phyloP scores from a whole-genome alignment of 2,329 filamentous ascomycete genomes.

The Neofusicoccum sp. region DNA sequence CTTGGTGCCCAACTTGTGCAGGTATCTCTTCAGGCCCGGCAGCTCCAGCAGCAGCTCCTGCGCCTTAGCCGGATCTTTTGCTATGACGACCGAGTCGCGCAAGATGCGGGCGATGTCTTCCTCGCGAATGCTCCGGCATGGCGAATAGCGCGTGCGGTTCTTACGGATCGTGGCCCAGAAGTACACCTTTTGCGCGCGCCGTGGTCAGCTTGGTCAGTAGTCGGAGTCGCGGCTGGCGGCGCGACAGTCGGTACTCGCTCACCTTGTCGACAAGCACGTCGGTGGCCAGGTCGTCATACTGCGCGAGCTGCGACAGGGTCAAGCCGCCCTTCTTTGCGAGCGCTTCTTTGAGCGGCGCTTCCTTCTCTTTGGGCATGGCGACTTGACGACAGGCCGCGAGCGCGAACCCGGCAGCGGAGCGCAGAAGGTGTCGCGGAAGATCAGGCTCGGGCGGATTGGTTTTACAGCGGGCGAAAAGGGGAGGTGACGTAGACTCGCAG shows the following conservation, averaged over 20 bases:
- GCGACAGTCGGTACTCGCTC: constrained; percentile 45
- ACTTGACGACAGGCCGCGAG: background rate
- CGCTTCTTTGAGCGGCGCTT: constrained; percentile 50
- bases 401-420: background rate
- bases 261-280: constrained; percentile 96
- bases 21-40: constrained; percentile 74
- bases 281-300: constrained; percentile 94
- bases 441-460: constrained; percentile 4
- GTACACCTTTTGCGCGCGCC: constrained; percentile 67
- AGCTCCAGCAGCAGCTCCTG: constrained; percentile 71
- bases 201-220: constrained; percentile 1
- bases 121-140: constrained; percentile 75
- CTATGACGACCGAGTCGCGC: constrained; percentile 69
- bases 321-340: constrained; percentile 69
- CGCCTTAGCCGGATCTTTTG: constrained; percentile 70
- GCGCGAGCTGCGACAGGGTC: constrained; percentile 83
- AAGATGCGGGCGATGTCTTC: constrained; percentile 64
- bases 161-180: constrained; percentile 98
- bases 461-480: constrained; percentile 6
- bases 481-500: constrained; percentile 22
- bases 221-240: constrained; percentile 3
- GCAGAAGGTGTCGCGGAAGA: constrained; percentile 6
- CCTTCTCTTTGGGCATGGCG: constrained; percentile 18
- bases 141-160: constrained; percentile 83
- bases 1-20: constrained; percentile 67